These are phyloP conservation scores for Wickerhamomyces sp. DNA, from an alignment of 1,139 yeast species.

Conservation along the genomic window DNA sequence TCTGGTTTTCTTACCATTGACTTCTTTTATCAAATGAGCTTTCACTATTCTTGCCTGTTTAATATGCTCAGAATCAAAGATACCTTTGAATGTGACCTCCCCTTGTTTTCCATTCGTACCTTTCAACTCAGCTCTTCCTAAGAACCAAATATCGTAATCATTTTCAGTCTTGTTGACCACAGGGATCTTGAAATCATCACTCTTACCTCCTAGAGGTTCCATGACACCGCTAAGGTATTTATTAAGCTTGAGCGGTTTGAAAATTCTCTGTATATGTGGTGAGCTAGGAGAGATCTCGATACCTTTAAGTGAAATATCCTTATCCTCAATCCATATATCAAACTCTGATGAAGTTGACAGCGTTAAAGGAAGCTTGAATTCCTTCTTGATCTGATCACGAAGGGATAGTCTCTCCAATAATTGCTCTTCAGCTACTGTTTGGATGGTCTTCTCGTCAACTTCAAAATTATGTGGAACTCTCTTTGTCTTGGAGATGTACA, in stretches of 20 bases:
- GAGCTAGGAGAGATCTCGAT: conserved; percentile 17
- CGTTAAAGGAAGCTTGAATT: conserved; percentile 18
- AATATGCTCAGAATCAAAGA: conserved; percentile 21
- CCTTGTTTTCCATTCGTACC: conserved; percentile 15
- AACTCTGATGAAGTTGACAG: conserved; percentile 13
- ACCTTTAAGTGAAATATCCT: conserved; percentile 17
- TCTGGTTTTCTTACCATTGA: conserved; percentile 15
- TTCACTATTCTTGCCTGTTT: conserved; percentile 19
- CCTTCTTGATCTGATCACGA: conserved; percentile 13
- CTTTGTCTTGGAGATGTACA: conserved; percentile 17
- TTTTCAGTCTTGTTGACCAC: conserved; percentile 14
- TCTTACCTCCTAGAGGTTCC: conserved; percentile 21
- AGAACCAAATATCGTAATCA: conserved; percentile 20
- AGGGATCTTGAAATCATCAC: conserved; percentile 17
- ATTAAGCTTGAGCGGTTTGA: conserved; percentile 14
- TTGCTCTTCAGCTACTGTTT: conserved; percentile 19
- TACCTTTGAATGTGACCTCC: conserved; percentile 20
- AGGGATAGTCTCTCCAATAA: conserved; percentile 20
- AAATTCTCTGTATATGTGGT: conserved; percentile 12
- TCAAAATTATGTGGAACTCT: conserved; percentile 7
- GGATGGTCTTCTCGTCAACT: conserved; percentile 14
- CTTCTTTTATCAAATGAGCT: conserved; percentile 14
- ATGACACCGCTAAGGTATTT: conserved; percentile 13
- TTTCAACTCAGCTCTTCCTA: conserved; percentile 15
- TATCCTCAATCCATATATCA: conserved; percentile 21